Evolutionary conservation across 1,284 basidiomycete genomes (phyloP).

Genomic region (Marasmius fiardii): DNA sequence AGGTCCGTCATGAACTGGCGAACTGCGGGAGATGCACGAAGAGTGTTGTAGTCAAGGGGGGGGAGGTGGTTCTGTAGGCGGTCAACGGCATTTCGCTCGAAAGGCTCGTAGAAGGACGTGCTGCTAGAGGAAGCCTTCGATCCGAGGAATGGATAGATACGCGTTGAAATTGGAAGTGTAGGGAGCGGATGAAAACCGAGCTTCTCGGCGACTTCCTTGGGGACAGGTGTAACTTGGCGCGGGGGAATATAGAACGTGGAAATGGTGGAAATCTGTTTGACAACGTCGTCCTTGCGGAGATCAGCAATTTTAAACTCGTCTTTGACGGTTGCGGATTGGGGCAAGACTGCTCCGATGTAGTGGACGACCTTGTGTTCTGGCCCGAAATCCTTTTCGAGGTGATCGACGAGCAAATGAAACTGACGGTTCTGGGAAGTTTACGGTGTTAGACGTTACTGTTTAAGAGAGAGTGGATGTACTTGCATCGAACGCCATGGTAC

Average conservation of each 20-base stretch:
- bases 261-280: conserved; percentile 4
- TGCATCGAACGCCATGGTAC: conserved; percentile 6
- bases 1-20: neutral
- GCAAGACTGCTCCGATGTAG: conserved; percentile 8
- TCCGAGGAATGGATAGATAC: neutral
- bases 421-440: neutral
- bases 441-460: neutral
- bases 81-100: neutral
- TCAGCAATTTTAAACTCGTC: conserved; percentile 6
- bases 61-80: no score
- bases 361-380: conserved; percentile 8
- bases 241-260: conserved; percentile 12
- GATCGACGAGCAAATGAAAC: conserved; percentile 6
- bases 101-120: neutral
- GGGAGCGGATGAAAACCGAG: neutral
- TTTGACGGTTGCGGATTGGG: conserved; percentile 3
- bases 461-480: neutral
- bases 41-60: no score
- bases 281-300: conserved; percentile 7
- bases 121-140: neutral
- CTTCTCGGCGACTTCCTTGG: neutral
- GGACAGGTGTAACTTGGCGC: neutral
- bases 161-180: neutral
- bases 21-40: neutral
- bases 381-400: conserved; percentile 8